A percentile compares a stretch with the other conserved stretches of the same genome.
These are phyloP conservation scores for Nakataea oryzae DNA, from an alignment of 2,329 filamentous ascomycete species.

Conservation along the genomic window DNA sequence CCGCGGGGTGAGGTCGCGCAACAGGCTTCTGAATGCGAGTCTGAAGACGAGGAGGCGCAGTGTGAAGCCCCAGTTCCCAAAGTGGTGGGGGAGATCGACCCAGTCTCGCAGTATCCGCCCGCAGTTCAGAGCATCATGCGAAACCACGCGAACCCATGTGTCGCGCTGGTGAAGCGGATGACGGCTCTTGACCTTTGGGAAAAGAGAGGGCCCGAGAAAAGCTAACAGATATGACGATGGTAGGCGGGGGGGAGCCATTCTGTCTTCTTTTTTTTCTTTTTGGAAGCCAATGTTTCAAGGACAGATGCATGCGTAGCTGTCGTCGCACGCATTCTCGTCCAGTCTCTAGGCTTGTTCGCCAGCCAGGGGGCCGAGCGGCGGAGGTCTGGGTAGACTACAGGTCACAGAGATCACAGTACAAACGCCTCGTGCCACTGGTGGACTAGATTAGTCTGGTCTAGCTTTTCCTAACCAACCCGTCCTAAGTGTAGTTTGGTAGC, in stretches of 20 bases:
- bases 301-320: not conserved
- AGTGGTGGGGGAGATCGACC: not conserved
- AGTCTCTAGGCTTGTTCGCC: not conserved
- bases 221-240: too few relatives aligned
- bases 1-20: not conserved
- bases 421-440: not conserved
- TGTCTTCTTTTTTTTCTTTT: not conserved
- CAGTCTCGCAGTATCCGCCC: not conserved
- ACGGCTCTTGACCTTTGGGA: slow-evolving; percentile 1
- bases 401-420: not conserved
- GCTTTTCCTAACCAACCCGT: not conserved
- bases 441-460: too few relatives aligned
- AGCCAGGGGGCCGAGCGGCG: not conserved
- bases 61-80: not conserved
- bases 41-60: not conserved
- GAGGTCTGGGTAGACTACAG: too few relatives aligned
- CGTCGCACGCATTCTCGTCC: not conserved
- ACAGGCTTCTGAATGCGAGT: not conserved
- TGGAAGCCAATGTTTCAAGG: not conserved
- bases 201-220: not conserved
- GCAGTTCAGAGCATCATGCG: not conserved
- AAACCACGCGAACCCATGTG: not conserved
- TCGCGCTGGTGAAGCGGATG: not conserved
- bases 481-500: not conserved
- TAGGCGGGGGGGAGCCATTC: not conserved